Evolutionary conservation across 2,329 filamentous ascomycete species (phyloP), one percentile per base, ranked within the genome.

Genomic region (Penicillium sp.): DNA sequence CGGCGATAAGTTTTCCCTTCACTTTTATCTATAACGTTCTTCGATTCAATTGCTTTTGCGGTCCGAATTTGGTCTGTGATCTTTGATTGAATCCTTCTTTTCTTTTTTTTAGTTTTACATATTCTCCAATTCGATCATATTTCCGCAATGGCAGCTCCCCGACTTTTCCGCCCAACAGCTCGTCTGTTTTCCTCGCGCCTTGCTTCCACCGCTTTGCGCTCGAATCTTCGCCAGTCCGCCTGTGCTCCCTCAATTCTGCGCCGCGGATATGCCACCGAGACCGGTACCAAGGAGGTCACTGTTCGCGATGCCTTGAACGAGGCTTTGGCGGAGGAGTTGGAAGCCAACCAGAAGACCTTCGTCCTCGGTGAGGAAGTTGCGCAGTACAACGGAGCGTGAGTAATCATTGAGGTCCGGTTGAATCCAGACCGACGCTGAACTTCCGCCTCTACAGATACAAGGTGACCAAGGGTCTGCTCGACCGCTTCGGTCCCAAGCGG

Each of bases 301-400:
- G 94, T 99, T 70, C 86, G 94, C 80, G 94, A 99, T 74, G 94
- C 94, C 57, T 82, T 99, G 72, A 99, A 99, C 76, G 93, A 99
- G 82, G 94, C 94, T 58, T 87, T 99, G 72, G 91, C 91, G 46
- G 94, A 99, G 82, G 94, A 99, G 83, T 86, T 99, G 77, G 92
- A 97, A 82, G 75, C 78, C 72, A 96, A 99, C 78, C 83, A 88
- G 62, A 97, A 97, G 83, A 92, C 97, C 68, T 99, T 97, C 77
- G 80, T 99, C 66, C 77, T 99, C 56, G 94, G 94, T 70, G 94
- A 99, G 83, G 94, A 99, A 81, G 94, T 99, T 72, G 94, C 94
- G 69, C 94, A 99, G 80, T 99, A 99, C 83, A 99, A 99, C 77
- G 94, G 94, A 82, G 93, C 93, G 82, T 85, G 77, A 75, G 81